Evolutionary conservation across 495 filamentous ascomycete genomes (phyloP).

Genomic region (Margaritispora aquatica): DNA sequence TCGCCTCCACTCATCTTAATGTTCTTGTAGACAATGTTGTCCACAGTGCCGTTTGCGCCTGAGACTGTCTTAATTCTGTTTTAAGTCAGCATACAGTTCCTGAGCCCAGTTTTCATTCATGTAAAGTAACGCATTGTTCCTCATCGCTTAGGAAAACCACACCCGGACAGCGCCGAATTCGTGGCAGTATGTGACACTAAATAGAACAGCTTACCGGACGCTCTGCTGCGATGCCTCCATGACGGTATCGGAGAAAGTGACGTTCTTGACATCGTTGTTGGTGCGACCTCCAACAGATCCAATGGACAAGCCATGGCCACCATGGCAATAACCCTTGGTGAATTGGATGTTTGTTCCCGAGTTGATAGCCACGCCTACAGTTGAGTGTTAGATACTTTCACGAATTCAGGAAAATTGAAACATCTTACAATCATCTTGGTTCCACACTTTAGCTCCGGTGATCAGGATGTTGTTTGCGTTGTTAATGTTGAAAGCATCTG

Average conservation of each 20-base stretch:
- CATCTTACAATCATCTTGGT: slow-evolving; percentile 54
- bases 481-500: neutral
- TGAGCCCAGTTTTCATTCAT: no score
- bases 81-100: no score
- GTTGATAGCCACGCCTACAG: slow-evolving; percentile 53
- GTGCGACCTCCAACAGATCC: slow-evolving; percentile 24
- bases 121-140: no score
- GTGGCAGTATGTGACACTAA: no score
- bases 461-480: slow-evolving; percentile 26
- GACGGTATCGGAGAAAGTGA: neutral
- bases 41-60: slow-evolving; percentile 28
- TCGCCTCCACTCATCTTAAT: neutral
- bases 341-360: slow-evolving; percentile 35
- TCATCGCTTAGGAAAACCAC: no score
- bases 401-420: neutral
- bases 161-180: no score
- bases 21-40: slow-evolving; percentile 22
- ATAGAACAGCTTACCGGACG: no score
- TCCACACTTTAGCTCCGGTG: slow-evolving; percentile 46
- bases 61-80: slow-evolving; percentile 1
- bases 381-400: neutral
- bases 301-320: slow-evolving; percentile 38
- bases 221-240: neutral
- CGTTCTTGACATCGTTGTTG: neutral
- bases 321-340: neutral